Evolutionary conservation across 371 early-diverging fungal genomes (phyloP).

Genomic region (Mucor ambiguus): DNA sequence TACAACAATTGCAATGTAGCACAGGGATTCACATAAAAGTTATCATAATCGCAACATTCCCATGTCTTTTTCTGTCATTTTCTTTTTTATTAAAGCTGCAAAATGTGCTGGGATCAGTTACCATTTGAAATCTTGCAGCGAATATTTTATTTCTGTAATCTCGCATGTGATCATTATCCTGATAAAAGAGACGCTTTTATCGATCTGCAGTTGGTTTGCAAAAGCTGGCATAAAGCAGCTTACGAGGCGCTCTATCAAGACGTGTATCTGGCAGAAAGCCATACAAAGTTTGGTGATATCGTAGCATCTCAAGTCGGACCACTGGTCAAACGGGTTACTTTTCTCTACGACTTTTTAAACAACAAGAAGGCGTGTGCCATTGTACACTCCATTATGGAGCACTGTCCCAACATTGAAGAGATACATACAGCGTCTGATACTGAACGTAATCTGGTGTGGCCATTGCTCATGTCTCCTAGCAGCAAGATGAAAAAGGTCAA

Average conservation of each 20-base stretch:
- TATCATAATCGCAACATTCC: background rate
- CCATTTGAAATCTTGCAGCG: background rate
- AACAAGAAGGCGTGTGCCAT: background rate
- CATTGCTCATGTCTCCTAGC: background rate
- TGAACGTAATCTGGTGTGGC: background rate
- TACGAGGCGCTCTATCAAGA: background rate
- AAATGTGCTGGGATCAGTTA: background rate
- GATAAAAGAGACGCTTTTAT: background rate
- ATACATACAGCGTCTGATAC: background rate
- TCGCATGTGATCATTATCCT: background rate
- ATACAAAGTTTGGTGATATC: background rate
- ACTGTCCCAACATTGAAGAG: background rate
- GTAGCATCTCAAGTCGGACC: background rate
- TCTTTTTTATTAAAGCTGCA: background rate
- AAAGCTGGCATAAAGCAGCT: background rate
- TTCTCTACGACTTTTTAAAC: background rate
- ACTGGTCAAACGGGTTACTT: background rate
- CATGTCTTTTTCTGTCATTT: background rate
- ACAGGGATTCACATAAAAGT: background rate
- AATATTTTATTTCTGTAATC: background rate
- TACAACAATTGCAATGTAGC: background rate
- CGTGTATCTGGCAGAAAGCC: background rate
- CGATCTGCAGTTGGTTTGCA: background rate
- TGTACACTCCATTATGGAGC: background rate
- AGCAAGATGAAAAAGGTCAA: background rate